Evolutionary conservation across 768 basidiomycete genomes (phyloP).

Genomic region (Leccinum fibrillosum): DNA sequence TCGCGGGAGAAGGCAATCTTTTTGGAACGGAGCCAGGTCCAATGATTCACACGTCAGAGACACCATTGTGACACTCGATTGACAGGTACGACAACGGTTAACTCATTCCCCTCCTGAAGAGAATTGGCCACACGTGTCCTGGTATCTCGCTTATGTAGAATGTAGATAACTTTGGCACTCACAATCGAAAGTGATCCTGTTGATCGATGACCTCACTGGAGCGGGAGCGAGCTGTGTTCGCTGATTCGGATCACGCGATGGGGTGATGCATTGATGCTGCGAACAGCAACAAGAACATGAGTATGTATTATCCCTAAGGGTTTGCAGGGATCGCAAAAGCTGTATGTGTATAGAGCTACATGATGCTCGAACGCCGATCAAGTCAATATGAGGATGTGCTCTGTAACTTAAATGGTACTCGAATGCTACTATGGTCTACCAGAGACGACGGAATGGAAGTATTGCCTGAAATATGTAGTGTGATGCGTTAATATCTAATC

Average conservation of each 20-base stretch:
- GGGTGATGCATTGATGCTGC: neutral
- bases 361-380: slow-evolving; percentile 10
- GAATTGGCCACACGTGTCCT: slow-evolving; percentile 5
- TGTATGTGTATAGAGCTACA: slow-evolving; percentile 24
- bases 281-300: neutral
- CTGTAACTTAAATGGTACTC: slow-evolving; percentile 12
- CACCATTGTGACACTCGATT: neutral
- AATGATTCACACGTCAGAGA: slow-evolving; percentile 18
- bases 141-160: slow-evolving; percentile 6
- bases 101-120: slow-evolving; percentile 5
- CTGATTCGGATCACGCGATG: neutral
- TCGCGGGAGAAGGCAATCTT: slow-evolving; percentile 26
- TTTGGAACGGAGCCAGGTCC: slow-evolving; percentile 5
- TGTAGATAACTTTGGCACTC: slow-evolving; percentile 1
- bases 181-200: neutral
- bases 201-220: slow-evolving; percentile 14
- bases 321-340: slow-evolving; percentile 7
- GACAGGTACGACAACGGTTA: slow-evolving; percentile 9
- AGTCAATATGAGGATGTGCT: slow-evolving; percentile 8
- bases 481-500: slow-evolving; percentile 60
- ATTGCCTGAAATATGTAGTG: neutral
- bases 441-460: slow-evolving; percentile 2
- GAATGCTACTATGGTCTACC: slow-evolving; percentile 7
- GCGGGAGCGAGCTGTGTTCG: neutral
- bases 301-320: neutral